Conservation (phyloP, 73 alveolate genomes). For the Blepharisma japonicum region DNA sequence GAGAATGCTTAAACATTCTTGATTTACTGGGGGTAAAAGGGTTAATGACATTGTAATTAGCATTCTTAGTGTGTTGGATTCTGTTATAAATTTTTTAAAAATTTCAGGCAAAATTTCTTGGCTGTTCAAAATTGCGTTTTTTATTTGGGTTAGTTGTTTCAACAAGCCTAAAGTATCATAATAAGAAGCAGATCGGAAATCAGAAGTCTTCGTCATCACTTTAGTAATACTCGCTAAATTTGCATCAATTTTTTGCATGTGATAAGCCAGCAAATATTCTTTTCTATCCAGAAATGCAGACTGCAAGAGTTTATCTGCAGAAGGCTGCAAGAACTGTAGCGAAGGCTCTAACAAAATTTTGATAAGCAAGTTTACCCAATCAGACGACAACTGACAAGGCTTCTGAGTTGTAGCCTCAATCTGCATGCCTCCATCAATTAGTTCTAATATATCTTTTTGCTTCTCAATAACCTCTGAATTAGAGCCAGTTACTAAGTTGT, state of each 20-base stretch:
- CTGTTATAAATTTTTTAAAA: too few species aligned
- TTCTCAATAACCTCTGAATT: background rate
- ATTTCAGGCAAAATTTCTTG: too few species aligned
- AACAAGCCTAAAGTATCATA: too few species aligned
- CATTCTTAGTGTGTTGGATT: background rate
- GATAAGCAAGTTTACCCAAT: background rate
- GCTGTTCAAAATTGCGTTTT: too few species aligned
- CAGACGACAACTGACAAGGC: background rate
- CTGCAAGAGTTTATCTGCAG: background rate
- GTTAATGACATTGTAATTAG: background rate
- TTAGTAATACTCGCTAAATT: too few species aligned
- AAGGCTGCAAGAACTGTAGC: background rate
- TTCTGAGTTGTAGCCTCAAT: too few species aligned
- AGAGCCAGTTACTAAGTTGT: background rate
- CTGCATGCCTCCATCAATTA: background rate
- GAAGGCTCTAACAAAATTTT: constrained; percentile 9
- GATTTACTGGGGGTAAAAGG: background rate
- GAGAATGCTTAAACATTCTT: constrained; percentile 23
- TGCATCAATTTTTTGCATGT: too few species aligned
- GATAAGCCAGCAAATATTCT: background rate
- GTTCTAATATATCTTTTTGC: background rate
- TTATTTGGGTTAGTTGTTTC: too few species aligned
- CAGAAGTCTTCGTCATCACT: too few species aligned
- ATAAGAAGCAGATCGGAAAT: too few species aligned
- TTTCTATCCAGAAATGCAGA: background rate